A percentile compares a stretch with the other conserved stretches of the same genome.
Conservation (phyloP, 2,329 filamentous ascomycete genomes). For the Colletotrichum plurivorum region DNA sequence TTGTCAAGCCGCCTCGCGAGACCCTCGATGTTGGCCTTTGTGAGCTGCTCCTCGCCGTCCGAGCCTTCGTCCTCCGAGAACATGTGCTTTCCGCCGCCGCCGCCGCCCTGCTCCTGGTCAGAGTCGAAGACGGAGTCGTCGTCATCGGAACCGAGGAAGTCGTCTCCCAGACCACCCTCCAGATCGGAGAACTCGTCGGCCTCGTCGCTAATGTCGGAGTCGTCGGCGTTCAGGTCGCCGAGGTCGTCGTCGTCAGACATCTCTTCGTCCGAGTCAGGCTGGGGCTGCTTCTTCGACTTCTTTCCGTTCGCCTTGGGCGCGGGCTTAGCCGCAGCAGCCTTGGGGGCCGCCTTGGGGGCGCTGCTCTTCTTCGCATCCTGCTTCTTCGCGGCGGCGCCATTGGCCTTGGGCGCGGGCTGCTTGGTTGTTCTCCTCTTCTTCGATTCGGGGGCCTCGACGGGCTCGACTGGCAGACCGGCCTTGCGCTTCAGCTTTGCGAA, state of each 20-base stretch:
- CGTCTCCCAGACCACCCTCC: constrained; percentile 65
- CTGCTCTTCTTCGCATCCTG: constrained; percentile 52
- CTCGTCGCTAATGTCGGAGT: constrained; percentile 59
- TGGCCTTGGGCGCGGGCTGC: constrained; percentile 51
- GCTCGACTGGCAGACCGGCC: constrained; percentile 75
- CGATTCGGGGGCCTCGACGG: constrained; percentile 69
- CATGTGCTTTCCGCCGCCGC: constrained; percentile 74
- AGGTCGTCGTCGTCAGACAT: constrained; percentile 47
- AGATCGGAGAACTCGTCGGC: constrained; percentile 58
- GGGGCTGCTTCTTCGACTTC: constrained; percentile 49
- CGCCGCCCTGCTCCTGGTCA: constrained; percentile 70
- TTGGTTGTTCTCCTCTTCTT: constrained; percentile 70
- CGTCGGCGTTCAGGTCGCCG: constrained; percentile 54
- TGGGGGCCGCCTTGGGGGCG: not conserved
- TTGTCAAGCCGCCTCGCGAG: constrained; percentile 88
- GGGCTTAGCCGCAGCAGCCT: constrained; percentile 44
- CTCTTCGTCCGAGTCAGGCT: constrained; percentile 36
- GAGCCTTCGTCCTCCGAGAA: constrained; percentile 97
- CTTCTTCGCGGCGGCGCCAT: constrained; percentile 50
- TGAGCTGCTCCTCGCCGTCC: constrained; percentile 90
- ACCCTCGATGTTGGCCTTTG: constrained; percentile 95
- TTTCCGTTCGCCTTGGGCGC: constrained; percentile 42
- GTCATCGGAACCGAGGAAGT: constrained; percentile 73
- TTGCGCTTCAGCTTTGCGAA: constrained; percentile 89
- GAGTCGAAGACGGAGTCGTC: constrained; percentile 77